Conservation (phyloP, 1,139 yeast genomes). For the Saccharomyces hybrid region DNA sequence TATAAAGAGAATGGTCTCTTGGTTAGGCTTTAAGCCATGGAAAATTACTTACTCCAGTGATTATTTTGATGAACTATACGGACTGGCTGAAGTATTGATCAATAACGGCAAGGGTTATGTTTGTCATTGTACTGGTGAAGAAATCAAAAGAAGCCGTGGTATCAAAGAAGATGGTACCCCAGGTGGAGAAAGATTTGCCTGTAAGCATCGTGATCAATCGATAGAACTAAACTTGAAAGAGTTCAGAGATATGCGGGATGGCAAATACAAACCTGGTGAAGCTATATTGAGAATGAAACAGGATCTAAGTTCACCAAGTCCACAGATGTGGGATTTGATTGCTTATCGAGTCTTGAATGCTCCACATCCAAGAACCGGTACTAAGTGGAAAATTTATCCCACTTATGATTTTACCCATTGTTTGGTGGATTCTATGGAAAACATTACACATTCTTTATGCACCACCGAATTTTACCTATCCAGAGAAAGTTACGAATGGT, state of each 20-base stretch:
- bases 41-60: conserved; percentile 93
- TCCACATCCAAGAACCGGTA: conserved; percentile 95
- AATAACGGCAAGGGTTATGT: conserved; percentile 70
- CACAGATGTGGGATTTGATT: conserved; percentile 99
- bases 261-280: conserved; percentile 79
- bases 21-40: conserved; percentile 94
- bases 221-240: conserved; percentile 68
- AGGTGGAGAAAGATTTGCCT: conserved; percentile 85
- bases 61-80: conserved; percentile 83
- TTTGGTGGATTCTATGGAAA: conserved; percentile 94
- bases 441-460: conserved; percentile 90
- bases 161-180: conserved; percentile 83
- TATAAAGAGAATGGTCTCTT: conserved; percentile 72
- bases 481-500: conserved; percentile 96
- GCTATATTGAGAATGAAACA: conserved; percentile 97
- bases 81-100: conserved; percentile 75
- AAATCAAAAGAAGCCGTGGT: conserved; percentile 86
- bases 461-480: conserved; percentile 90
- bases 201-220: conserved; percentile 63
- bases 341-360: conserved; percentile 95
- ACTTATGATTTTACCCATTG: conserved; percentile 99
- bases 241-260: conserved; percentile 88
- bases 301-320: conserved; percentile 83
- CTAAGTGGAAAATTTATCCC: conserved; percentile 95
- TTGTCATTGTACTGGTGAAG: conserved; percentile 89